Conservation (phyloP, 768 basidiomycete species). For the Termitomyces sp. region DNA sequence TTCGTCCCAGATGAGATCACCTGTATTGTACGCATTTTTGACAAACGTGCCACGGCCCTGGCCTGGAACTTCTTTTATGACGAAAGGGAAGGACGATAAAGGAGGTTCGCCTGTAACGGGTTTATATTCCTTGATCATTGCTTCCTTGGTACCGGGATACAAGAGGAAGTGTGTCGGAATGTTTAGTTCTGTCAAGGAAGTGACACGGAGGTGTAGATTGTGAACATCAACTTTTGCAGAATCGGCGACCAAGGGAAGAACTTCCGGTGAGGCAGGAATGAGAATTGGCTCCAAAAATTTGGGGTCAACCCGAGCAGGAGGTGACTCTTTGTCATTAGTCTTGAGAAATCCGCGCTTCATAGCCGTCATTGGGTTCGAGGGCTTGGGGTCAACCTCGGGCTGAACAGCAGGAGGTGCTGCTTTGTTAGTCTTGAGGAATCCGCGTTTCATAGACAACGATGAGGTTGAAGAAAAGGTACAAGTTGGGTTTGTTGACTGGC, state of each 20-base stretch:
- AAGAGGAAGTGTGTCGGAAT: background rate
- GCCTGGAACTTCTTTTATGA: background rate
- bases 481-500: background rate
- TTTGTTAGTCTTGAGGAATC: background rate
- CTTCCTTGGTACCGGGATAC: background rate
- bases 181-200: background rate
- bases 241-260: no score
- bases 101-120: background rate
- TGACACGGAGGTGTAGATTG: background rate
- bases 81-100: background rate
- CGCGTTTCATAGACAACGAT: conserved; percentile 1
- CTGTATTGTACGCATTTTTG: background rate
- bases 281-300: background rate
- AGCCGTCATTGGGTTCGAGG: no score
- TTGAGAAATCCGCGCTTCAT: background rate
- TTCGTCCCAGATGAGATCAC: conserved; percentile 11
- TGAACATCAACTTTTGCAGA: fast-evolving
- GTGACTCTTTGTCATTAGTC: background rate
- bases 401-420: background rate
- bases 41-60: conserved; percentile 11
- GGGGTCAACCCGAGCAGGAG: background rate
- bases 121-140: background rate
- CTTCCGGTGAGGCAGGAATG: background rate
- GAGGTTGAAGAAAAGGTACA: background rate
- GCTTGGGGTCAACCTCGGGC: background rate